Conservation (phyloP, 805 yeast species). For the Grigorovia humatica region DNA sequence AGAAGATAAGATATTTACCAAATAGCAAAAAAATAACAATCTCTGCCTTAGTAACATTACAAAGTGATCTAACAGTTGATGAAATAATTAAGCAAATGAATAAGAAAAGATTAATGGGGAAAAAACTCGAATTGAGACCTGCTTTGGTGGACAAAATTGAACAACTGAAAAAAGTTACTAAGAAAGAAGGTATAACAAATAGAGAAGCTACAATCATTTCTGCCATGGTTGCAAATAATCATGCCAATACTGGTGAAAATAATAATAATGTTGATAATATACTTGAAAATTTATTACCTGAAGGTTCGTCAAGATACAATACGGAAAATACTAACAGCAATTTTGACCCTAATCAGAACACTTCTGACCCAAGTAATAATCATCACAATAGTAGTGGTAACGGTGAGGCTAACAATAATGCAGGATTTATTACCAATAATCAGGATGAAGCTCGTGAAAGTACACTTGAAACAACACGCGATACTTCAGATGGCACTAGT, state of each 20-base stretch:
- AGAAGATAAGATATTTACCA: background rate
- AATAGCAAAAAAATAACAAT: background rate
- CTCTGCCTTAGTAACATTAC: background rate
- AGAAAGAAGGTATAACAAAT: slow-evolving; percentile 1
- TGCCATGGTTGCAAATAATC: background rate
- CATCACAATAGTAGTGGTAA: too few relatives aligned
- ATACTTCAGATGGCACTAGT: background rate
- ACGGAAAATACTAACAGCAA: background rate
- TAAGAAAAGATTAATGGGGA: slow-evolving; percentile 31
- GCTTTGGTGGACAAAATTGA: slow-evolving; percentile 36
- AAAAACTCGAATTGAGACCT: slow-evolving; percentile 29
- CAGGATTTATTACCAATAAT: background rate
- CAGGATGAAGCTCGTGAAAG: background rate
- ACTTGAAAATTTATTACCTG: background rate
- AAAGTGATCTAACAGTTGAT: slow-evolving; percentile 32
- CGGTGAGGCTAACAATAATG: background rate
- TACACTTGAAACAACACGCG: background rate
- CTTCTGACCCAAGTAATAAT: background rate
- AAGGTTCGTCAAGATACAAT: background rate
- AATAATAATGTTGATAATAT: background rate
- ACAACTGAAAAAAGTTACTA: slow-evolving; percentile 33
- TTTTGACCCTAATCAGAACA: background rate
- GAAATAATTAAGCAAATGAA: slow-evolving; percentile 35
- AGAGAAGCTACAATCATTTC: background rate
- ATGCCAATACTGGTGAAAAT: background rate